A percentile compares a stretch with the other conserved stretches of the same genome.
Conservation (phyloP, 169 alveolate species). For the Fabrea salina region DNA sequence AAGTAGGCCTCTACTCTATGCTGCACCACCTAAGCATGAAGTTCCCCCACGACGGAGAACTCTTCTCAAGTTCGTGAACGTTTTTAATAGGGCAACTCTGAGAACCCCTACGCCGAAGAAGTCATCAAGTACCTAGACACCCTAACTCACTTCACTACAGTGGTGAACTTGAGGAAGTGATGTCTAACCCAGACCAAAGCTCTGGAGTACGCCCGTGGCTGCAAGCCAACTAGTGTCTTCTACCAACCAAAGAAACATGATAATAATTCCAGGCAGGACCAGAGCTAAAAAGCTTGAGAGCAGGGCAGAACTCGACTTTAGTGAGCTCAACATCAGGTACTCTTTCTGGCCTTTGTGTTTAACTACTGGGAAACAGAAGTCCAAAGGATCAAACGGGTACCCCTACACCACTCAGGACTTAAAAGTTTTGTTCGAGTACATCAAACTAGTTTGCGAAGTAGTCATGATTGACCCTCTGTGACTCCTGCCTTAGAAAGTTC, state of each 20-base stretch:
- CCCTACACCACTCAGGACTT: neutral
- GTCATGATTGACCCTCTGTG: neutral
- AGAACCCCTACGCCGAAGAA: neutral
- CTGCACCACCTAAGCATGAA: neutral
- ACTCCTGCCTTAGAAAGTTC: neutral
- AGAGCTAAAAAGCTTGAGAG: neutral
- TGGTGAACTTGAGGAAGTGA: neutral
- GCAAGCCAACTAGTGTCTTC: neutral
- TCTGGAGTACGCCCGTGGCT: neutral
- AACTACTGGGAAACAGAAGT: neutral
- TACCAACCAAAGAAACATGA: no score
- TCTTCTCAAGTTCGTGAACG: neutral
- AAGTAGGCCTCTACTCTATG: slow-evolving; percentile 15
- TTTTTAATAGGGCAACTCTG: slow-evolving; percentile 1
- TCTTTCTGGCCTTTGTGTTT: slow-evolving; percentile 33
- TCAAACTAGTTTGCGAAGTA: neutral
- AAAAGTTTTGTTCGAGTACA: neutral
- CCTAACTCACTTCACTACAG: neutral
- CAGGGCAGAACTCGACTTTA: neutral
- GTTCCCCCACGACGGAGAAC: slow-evolving; percentile 8
- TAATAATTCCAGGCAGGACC: neutral
- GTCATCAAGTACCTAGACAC: neutral
- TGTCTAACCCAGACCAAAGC: no score
- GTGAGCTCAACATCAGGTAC: neutral
- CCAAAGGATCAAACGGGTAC: neutral